Base-by-base conservation (phyloP, 139 green algal species). In the Mychonastes homosphaera region DNA sequence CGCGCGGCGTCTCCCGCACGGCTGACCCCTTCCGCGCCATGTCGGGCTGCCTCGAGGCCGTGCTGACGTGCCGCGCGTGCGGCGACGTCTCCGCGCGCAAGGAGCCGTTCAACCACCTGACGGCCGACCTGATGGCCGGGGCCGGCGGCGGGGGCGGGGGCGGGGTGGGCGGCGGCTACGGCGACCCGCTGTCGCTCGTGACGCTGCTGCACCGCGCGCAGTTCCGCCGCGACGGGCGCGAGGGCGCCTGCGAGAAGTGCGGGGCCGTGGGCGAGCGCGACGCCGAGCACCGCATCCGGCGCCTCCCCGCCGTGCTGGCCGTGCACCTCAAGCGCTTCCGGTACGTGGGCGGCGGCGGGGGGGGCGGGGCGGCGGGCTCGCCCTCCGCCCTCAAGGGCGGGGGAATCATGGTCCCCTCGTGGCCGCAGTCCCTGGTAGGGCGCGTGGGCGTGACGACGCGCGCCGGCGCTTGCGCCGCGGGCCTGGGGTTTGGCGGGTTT, bases 281-380 rank as follows among this genome's bases (percentile, higher is more conserved):
- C 64, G 58, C 10, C 6, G 45, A 49, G 5, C 73, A 81, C 62
- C 30, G 44, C 33, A 30, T 88, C 16, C 58, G 44, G 29, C 69
- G 78, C 55, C 69, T 86, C 61, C 81, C 81, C 3, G 69, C 70
- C 1, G 62, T 86, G 28, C 62, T 88, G 56, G 77, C 67, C n/a
- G 68, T 88, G 46, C 81, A 88, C 70, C 50, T 88, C 29, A 88
- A 88, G 63, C 70, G 81, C 32, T 88, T 88, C 67, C n/a, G n/a
- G n/a, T n/a, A n/a, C n/a, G n/a, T n/a, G n/a, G n/a, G n/a, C n/a
- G n/a, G n/a, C n/a, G n/a, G n/a, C n/a, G n/a, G n/a, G n/a, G n/a
- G n/a, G n/a, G n/a, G n/a, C n/a, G n/a, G n/a, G n/a, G n/a, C n/a
- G n/a, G n/a, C n/a, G n/a, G n/a, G n/a, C n/a, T n/a, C n/a, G n/a